Base-by-base conservation (phyloP, 2,329 filamentous ascomycete genomes). In the Venturia oleaginea region DNA sequence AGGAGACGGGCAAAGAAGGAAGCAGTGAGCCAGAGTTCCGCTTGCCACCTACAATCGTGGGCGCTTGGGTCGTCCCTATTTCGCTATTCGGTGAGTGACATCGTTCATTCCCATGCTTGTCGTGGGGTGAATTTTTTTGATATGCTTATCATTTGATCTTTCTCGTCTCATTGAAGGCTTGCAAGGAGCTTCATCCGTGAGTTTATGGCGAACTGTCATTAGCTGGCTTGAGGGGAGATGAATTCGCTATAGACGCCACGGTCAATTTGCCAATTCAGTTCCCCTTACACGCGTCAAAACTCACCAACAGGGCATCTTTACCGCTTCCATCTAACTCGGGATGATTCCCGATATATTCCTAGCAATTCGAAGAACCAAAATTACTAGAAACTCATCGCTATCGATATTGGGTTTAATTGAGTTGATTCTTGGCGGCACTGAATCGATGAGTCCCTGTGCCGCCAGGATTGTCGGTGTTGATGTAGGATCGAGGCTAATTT, bases 21-120 rank as follows among this genome's bases (percentile, higher is more conserved):
- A 79, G 83, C 60, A 88, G 86, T 66, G 91, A 96, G 79, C 92
- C 93, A 10, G 93, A 97, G 77, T 95, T 89, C 77, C 86, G 91
- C 66, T 82, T 97, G 40, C 89, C 91, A 7, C 86, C 90, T 63
- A 83, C 79, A 19, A 78, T 79, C 63, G 66, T 76, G 69, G 93
- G 92, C n/a, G 86, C 86, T 0, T 76, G 91, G 55, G 76, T 96
- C 11, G 90, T 94, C 38, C 90, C 92, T 5, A 79, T 89, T 64
- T 90, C 91, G 7, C 77, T 97, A 19, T 96, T 97, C 75, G 89
- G 90, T 80, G 72, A 74, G 77, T 70, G 51, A 27, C n/a, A 40
- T 43, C n/a, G 24, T 37, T 57, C 34, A 27, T 57, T 38, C 30
- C 24, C 27, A n/a, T 59, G 30, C 55, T 4, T 37, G 30, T 42